Evolutionary conservation across 1,139 yeast genomes (phyloP).

Genomic region (Starmera stellimalicola): DNA sequence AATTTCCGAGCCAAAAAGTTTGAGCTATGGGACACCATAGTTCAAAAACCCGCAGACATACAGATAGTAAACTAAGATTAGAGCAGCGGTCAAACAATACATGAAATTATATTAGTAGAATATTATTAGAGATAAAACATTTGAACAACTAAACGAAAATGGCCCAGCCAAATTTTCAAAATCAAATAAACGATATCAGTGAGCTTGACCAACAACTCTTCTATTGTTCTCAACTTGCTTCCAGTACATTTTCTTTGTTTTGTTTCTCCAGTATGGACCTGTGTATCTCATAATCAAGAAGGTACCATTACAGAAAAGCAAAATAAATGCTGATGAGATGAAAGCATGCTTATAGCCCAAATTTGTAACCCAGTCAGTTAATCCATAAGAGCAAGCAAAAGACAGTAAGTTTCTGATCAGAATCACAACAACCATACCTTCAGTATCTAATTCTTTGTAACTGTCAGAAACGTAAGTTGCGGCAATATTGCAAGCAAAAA

Average conservation of each 20-base stretch:
- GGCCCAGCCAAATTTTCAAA: too few species aligned
- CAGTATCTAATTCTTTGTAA: conserved; percentile 44
- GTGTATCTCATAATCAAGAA: conserved; percentile 30
- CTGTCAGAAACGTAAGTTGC: conserved; percentile 47
- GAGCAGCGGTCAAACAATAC: too few species aligned
- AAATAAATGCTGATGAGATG: conserved; percentile 33
- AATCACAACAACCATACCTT: conserved; percentile 39
- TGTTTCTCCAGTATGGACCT: conserved; percentile 29
- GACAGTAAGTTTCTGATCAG: conserved; percentile 31
- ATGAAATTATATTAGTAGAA: too few species aligned
- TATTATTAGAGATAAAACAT: too few species aligned
- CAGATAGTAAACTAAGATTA: too few species aligned
- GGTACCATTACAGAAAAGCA: conserved; percentile 32
- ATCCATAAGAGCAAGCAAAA: conserved; percentile 39
- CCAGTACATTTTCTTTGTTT: conserved; percentile 27
- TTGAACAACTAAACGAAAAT: too few species aligned
- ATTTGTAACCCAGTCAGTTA: conserved; percentile 37
- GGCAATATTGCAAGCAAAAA: conserved; percentile 42
- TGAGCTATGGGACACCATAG: too few species aligned
- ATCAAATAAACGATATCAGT: too few species aligned
- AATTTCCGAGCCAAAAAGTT: too few species aligned
- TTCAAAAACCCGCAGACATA: too few species aligned
- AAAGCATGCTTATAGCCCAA: conserved; percentile 36
- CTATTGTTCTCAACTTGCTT: conserved; percentile 24
- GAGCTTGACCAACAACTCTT: conserved; percentile 11